Base-by-base conservation (phyloP, 768 basidiomycete genomes). In the Mrakia hoshinonis region DNA sequence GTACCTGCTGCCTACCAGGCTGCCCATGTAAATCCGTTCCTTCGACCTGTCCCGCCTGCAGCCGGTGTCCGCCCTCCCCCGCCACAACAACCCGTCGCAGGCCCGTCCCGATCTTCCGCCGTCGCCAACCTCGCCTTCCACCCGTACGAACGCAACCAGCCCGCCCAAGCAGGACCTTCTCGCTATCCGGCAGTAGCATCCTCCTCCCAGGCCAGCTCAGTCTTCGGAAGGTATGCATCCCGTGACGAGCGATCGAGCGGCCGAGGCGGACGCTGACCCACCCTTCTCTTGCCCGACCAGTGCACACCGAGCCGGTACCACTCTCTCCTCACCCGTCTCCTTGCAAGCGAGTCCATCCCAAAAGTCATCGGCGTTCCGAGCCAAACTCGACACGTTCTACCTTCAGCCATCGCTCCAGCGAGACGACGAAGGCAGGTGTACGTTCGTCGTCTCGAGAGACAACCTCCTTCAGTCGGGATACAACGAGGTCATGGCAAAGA, bases 391-490 rank as follows among this genome's bases (percentile, higher is more conserved):
- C 18, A 15, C 15, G 15, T 63, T 63, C 39, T 63, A 63, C 39
- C 36, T 39, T 15, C 34, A 24, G 7, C 61, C 61, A 11, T 34
- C 34, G n/a, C 61, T 63, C 5, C 61, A 63, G 36, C 61, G 61
- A 24, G 61, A 63, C n/a, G 61, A 63, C 12, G 61, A 63, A 63
- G 61, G 61, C 29, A 18, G 39, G 22, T 63, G 61, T 26, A 63
- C 20, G 22, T n/a, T 63, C 20, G 38, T 39, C 4, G 36, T 63
- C n/a, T 63, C 61, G 18, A 12, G 61, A 36, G 61, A 63, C 39
- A 39, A 63, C 22, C 38, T 63, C 7, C 34, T 63, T 51, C 49
- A 51, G 49, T 38, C 34, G 18, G 61, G 61, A n/a, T 63, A 63
- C 61, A 63, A 63, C 39, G 61, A 43, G 11, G 39, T 43, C 36